Base-by-base conservation (phyloP, 805 yeast genomes). In the Saccharomycopsis fodiens region DNA sequence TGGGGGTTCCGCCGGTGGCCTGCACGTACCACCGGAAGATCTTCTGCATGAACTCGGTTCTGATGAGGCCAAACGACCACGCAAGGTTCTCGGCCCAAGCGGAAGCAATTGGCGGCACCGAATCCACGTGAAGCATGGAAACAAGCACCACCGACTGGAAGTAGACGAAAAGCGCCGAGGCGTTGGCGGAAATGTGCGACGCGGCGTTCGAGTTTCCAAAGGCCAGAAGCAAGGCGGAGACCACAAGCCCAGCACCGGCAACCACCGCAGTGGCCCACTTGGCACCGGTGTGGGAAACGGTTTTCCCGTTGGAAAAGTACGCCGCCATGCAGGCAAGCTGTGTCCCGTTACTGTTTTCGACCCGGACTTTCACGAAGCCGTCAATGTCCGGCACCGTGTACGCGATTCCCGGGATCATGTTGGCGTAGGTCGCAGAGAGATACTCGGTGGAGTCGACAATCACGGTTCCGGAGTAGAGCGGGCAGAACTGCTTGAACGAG, bases 231-330 rank as follows among this genome's bases (percentile, higher is more conserved):
- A 83, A 52, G 3, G 94, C 89, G n/a, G 94, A 85, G 15, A 81
- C 72, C 38, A 88, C 65, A 48, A 89, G 64, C n/a, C 96, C 96
- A 25, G 85, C 62, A 52, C 96, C 96, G 1, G 95, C 87, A 56
- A 88, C 70, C 17, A 82, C 81, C 1, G 97, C 97, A 16, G 96
- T 86, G 35, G 86, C 95, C 97, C 97, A 89, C 64, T 85, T 83
- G 47, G 82, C 88, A 54, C 85, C 85, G 2, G 75, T 69, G 59
- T 86, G 95, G 37, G 84, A 66, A 17, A 87, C 91, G 2, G 94
- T 80, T 56, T 80, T 84, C 31, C 89, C 87, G 59, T 87, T 87
- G 17, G 80, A 57, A 58, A 87, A 79, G 48, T 74, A 73, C 15
- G 86, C 79, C 59, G 84, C 91, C 46, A 87, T 69, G 60, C 96